Evolutionary conservation across 495 filamentous ascomycete genomes (phyloP).

Genomic region (Neurospora terricola): DNA sequence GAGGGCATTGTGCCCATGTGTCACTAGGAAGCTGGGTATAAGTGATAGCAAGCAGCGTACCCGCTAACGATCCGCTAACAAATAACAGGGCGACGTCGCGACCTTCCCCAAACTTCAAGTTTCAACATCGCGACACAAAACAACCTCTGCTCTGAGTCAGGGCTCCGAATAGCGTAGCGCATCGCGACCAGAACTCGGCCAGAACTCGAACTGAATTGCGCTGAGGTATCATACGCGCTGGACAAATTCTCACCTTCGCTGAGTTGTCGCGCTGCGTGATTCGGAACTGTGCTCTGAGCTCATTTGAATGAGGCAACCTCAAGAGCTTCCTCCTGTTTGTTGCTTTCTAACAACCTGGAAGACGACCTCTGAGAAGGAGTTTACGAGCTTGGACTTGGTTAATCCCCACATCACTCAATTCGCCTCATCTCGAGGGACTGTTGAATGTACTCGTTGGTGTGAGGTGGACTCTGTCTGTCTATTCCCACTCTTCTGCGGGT

Average conservation of each 20-base stretch:
- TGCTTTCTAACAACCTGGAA: too few species aligned
- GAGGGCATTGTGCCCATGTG: too few species aligned
- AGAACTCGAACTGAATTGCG: neutral
- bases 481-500: too few species aligned
- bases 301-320: neutral
- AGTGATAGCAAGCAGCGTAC: neutral
- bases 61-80: neutral
- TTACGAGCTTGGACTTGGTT: too few species aligned
- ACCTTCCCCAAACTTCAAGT: neutral
- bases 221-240: neutral
- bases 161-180: neutral
- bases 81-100: neutral
- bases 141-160: neutral
- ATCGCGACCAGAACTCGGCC: too few species aligned
- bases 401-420: too few species aligned
- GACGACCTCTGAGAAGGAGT: too few species aligned
- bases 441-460: too few species aligned
- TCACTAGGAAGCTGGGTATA: neutral
- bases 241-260: too few species aligned
- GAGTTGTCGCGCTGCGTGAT: neutral
- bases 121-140: neutral
- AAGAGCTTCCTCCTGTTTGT: neutral
- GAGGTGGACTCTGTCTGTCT: too few species aligned
- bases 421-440: too few species aligned
- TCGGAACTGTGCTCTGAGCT: neutral